Percentiles rank a stretch among this genome's conserved stretches.
Evolutionary conservation across 2,329 filamentous ascomycete species (phyloP).

Genomic region (Ploettnerulaceae sp.): DNA sequence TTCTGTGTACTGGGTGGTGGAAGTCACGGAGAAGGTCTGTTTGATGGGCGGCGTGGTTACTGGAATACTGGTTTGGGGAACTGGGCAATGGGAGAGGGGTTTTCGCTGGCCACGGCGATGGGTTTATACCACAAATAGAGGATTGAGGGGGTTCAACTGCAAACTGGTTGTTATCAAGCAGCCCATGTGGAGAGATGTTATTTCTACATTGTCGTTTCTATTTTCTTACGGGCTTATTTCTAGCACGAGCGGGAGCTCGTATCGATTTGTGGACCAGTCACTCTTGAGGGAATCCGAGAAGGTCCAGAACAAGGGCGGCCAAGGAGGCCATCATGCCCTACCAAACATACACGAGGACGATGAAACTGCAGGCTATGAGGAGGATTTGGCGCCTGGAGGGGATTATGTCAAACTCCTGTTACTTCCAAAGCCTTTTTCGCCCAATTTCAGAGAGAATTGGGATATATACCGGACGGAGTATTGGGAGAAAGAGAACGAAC

Average conservation of each 20-base stretch:
- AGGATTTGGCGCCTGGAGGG: conserved; percentile 84
- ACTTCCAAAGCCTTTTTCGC: conserved; percentile 89
- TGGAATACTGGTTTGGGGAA: conserved; percentile 82
- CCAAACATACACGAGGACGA: conserved; percentile 48
- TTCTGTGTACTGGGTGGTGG: conserved; percentile 93
- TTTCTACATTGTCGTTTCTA: conserved; percentile 69
- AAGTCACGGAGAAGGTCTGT: conserved; percentile 83
- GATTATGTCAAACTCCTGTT: conserved; percentile 89
- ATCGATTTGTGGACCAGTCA: conserved; percentile 69
- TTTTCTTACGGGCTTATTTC: conserved; percentile 72
- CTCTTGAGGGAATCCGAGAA: conserved; percentile 56
- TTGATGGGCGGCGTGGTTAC: conserved; percentile 89
- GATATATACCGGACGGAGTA: conserved; percentile 91
- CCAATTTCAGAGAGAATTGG: conserved; percentile 95
- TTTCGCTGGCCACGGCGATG: conserved; percentile 91
- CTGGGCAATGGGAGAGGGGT: conserved; percentile 93
- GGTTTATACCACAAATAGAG: conserved; percentile 84
- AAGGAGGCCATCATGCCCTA: conserved; percentile 36
- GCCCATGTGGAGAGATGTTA: conserved; percentile 73
- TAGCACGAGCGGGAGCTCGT: conserved; percentile 61
- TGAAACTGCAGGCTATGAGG: conserved; percentile 67
- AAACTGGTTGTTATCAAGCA: conserved; percentile 88
- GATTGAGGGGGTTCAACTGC: conserved; percentile 87
- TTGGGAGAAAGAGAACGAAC: conserved; percentile 95
- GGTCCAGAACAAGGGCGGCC: conserved; percentile 46